Base-by-base conservation (phyloP, 1,284 basidiomycete species). In the Melampsora medusae region DNA sequence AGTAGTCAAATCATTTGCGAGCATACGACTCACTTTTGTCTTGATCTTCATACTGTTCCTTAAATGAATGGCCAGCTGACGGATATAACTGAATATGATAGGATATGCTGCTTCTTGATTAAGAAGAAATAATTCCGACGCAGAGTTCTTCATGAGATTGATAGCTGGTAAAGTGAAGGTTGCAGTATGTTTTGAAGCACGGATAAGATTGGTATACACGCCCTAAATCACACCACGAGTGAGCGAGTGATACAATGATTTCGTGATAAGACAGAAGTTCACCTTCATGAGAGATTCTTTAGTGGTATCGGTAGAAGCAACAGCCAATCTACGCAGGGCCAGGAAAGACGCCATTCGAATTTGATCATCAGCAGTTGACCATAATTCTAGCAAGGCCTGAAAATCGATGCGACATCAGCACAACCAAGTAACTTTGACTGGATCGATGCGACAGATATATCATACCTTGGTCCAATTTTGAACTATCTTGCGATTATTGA, bases 81-180 rank as follows among this genome's bases (percentile, higher is more conserved):
- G 90, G 80, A 99, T 96, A 83, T 96, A 99, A 16, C 91, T 90
- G 85, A 99, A 99, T 0, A 94, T 93, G 80, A 97, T 94, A 80
- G 95, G 94, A 84, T 99, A 99, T 2, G 83, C 82, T 16, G 92
- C 87, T 3, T 87, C 84, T 78, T 89, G 90, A 80, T 91, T 87
- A 67, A 95, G 84, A 79, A 90, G 90, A 85, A 92, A 99, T 1
- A 99, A 86, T 83, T 97, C 94, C 0, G 91, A 91, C 0, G 95
- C 95, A 2, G 93, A 92, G 84, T 99, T 98, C 85, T 99, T 99
- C 93, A 98, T 97, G 59, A 99, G 85, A 81, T 92, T 97, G 84
- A 99, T 91, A 4, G 90, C 89, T n/a, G 95, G 93, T 16, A 99
- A 86, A 1, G 91, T 95, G 85, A 97, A 90, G 2, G 89, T 86